These are phyloP conservation scores for Tolypocladium tundrense DNA, from an alignment of 2,329 filamentous ascomycete genomes.

Conservation along the genomic window DNA sequence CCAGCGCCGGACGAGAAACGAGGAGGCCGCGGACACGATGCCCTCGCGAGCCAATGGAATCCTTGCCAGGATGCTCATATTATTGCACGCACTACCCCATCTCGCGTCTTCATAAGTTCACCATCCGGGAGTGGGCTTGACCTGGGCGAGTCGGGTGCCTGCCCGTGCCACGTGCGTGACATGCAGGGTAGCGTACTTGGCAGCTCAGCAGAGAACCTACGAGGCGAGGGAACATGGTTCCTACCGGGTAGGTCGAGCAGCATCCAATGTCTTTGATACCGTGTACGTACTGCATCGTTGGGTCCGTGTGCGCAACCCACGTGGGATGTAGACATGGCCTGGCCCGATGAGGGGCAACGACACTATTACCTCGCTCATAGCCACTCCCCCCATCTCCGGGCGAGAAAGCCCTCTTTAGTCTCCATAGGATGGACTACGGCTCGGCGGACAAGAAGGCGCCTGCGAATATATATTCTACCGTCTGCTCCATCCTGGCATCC, in stretches of 20 bases:
- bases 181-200: not conserved
- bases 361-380: not conserved
- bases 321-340: not conserved
- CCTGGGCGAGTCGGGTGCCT: not conserved
- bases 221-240: not conserved
- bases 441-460: too few relatives aligned
- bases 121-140: not conserved
- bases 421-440: too few relatives aligned
- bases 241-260: not conserved
- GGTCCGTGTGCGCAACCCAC: not conserved
- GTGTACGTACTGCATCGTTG: not conserved
- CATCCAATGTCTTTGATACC: not conserved
- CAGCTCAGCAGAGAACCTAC: not conserved
- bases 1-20: not conserved
- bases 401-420: not conserved
- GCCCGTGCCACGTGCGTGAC: not conserved
- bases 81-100: not conserved
- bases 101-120: not conserved
- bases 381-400: not conserved
- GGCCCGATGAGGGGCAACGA: not conserved
- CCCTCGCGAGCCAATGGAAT: not conserved
- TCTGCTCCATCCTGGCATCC: not conserved
- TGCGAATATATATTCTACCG: not conserved
- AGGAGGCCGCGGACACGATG: not conserved
- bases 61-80: not conserved